Evolutionary conservation across 2,329 filamentous ascomycete species (phyloP).

Genomic region (Fusarium buxicola): DNA sequence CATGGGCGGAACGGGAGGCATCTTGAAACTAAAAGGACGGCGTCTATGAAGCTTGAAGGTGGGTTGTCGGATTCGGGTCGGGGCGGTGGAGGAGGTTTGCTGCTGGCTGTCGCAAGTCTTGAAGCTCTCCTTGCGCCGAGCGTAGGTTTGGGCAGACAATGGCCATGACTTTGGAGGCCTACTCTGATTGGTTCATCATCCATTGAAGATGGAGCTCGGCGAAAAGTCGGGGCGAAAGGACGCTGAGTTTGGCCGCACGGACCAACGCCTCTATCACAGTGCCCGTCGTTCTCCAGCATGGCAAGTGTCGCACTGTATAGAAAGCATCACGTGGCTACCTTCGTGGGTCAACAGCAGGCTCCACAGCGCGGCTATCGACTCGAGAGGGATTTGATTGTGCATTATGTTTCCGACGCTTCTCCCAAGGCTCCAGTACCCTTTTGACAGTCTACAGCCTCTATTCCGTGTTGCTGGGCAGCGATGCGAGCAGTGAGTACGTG

Average conservation of each 20-base stretch:
- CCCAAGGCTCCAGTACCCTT: constrained; percentile 19
- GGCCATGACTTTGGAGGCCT: constrained; percentile 18
- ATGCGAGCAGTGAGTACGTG: constrained; percentile 34
- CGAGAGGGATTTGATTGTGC: constrained; percentile 43
- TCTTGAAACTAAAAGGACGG: constrained; percentile 34
- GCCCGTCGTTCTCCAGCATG: constrained; percentile 18
- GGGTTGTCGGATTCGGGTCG: constrained; percentile 1
- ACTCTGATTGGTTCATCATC: constrained; percentile 44
- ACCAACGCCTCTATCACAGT: constrained; percentile 44
- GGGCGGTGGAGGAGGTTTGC: constrained; percentile 3
- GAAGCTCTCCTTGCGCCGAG: constrained; percentile 36
- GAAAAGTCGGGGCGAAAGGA: constrained; percentile 43
- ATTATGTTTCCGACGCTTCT: constrained; percentile 27
- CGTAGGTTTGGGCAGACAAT: constrained; percentile 2
- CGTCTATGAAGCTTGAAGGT: background rate
- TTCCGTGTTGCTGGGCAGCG: constrained; percentile 35
- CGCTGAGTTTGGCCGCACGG: constrained; percentile 31
- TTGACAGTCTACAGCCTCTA: constrained; percentile 19
- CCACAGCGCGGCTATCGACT: constrained; percentile 40
- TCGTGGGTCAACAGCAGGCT: constrained; percentile 47
- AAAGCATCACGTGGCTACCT: constrained; percentile 51
- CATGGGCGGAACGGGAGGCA: constrained; percentile 58
- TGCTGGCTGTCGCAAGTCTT: constrained; percentile 22
- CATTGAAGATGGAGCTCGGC: constrained; percentile 33
- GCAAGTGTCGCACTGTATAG: constrained; percentile 42